Evolutionary conservation across 1,139 yeast genomes (phyloP).

Genomic region (Geotrichum reessii): DNA sequence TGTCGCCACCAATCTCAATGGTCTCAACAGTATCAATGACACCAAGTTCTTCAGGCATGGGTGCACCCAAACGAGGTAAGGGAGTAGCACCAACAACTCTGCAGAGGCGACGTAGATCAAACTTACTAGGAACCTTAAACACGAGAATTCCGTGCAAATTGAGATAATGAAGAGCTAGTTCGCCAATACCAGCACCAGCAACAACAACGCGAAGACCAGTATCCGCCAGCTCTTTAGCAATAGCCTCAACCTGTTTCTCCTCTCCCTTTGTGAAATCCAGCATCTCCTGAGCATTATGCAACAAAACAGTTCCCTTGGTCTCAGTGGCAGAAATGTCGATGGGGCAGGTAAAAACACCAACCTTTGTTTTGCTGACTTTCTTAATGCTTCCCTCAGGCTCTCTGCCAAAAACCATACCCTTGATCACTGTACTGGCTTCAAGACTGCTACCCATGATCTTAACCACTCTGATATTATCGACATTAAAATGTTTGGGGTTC

Average conservation of each 20-base stretch:
- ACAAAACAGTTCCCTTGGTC: slow-evolving; percentile 92
- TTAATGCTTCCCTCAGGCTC: slow-evolving; percentile 91
- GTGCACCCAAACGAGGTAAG: slow-evolving; percentile 89
- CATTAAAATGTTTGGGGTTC: slow-evolving; percentile 62
- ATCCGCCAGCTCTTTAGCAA: slow-evolving; percentile 76
- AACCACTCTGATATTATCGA: slow-evolving; percentile 89
- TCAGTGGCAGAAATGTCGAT: slow-evolving; percentile 92
- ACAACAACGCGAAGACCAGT: slow-evolving; percentile 82
- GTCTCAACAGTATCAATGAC: slow-evolving; percentile 82
- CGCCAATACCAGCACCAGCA: slow-evolving; percentile 93
- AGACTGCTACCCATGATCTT: slow-evolving; percentile 92
- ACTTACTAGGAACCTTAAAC: slow-evolving; percentile 85
- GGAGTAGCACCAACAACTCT: slow-evolving; percentile 98
- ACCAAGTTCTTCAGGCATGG: slow-evolving; percentile 93
- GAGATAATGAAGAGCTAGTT: slow-evolving; percentile 84
- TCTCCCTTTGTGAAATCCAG: slow-evolving; percentile 93
- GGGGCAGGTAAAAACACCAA: slow-evolving; percentile 90
- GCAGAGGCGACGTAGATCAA: slow-evolving; percentile 87
- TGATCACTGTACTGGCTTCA: slow-evolving; percentile 67
- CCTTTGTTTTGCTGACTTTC: slow-evolving; percentile 65
- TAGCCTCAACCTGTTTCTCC: slow-evolving; percentile 84
- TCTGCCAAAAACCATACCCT: slow-evolving; percentile 97
- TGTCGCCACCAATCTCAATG: slow-evolving; percentile 92
- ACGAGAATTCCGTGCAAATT: slow-evolving; percentile 82
- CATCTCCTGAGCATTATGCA: slow-evolving; percentile 96